These are phyloP conservation scores for Cymodocea nodosa DNA, from an alignment of 116 monocot species.

Conservation along the genomic window DNA sequence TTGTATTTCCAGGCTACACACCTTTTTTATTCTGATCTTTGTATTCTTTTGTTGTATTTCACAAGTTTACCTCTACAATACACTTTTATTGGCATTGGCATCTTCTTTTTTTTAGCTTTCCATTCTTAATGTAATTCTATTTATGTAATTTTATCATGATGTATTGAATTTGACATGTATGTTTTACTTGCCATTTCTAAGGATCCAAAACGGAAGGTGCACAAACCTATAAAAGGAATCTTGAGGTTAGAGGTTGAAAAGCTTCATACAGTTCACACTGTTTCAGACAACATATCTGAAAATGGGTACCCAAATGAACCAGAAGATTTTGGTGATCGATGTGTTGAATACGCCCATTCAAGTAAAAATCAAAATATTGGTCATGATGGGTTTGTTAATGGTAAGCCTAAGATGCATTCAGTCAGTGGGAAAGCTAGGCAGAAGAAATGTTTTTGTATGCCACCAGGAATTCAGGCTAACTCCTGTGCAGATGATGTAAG, in stretches of 20 bases:
- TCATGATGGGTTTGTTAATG: constrained; percentile 25
- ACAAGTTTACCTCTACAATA: no score
- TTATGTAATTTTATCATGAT: no score
- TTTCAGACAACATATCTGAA: constrained; percentile 66
- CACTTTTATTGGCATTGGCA: no score
- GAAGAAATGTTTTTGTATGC: constrained; percentile 18
- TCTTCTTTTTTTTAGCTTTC: no score
- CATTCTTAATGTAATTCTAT: no score
- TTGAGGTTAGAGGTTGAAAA: constrained; percentile 87
- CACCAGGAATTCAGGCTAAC: constrained; percentile 17
- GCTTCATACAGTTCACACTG: constrained; percentile 31
- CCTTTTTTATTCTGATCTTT: no score
- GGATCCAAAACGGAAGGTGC: constrained; percentile 93
- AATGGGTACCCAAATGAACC: constrained; percentile 52
- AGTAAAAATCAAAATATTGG: constrained; percentile 25
- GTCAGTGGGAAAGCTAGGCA: constrained; percentile 31
- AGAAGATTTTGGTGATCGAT: constrained; percentile 27
- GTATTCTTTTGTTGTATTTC: no score
- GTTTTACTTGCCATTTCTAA: constrained; percentile 11
- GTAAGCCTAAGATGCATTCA: constrained; percentile 16
- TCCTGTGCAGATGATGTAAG: constrained; percentile 47
- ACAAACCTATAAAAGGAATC: constrained; percentile 92
- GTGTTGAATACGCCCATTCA: constrained; percentile 16
- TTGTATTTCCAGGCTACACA: no score
- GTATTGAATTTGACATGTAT: background rate